Base-by-base conservation (phyloP, 2,329 filamentous ascomycete species). In the Fusarium protoensiforme region DNA sequence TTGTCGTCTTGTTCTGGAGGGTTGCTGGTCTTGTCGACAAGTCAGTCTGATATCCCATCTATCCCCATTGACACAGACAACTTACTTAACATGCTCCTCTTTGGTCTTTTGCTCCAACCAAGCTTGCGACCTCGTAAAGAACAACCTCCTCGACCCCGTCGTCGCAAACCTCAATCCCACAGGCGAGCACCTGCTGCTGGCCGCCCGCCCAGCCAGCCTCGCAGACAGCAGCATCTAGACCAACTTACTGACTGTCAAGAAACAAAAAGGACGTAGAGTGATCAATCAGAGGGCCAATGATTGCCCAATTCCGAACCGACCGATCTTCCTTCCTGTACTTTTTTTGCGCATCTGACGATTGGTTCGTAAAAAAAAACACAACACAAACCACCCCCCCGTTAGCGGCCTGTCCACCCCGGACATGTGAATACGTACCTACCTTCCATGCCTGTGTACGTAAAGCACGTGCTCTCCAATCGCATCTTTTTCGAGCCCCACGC, bases 101-200 rank as follows among this genome's bases (percentile, higher is more conserved):
- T 66, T 38, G 16, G 27, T 61, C 67, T 74, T 77, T 16, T 72
- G 61, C 20, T 75, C 72, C 33, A 72, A 48, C 71, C 68, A 66
- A 31, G 54, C 65, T 61, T 69, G 76, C 60, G 75, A 61, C 48
- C 64, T 77, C 29, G 75, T 75, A 56, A 73, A 77, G 63, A 77
- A 77, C 24, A 69, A 61, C 20, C 69, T 62, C 62, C 54, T 69
- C 20, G 65, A 51, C 67, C 58, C 46, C 41, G 59, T 36, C 67
- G 54, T 60, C 57, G 64, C 46, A 54, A 73, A 63, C 53, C 62
- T 70, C 29, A 60, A 27, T 24, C 46, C 41, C 33, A 39, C 39
- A 65, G 64, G 61, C 35, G 64, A 71, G 14, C 31, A 22, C 31
- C 41, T 27, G 18, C 51, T 41, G 36, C 56, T 48, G 41, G 16